These are phyloP conservation scores for barrel medic (Medicago truncatula) DNA, from an alignment of 306 rosid species.

Conservation along the genomic window DNA sequence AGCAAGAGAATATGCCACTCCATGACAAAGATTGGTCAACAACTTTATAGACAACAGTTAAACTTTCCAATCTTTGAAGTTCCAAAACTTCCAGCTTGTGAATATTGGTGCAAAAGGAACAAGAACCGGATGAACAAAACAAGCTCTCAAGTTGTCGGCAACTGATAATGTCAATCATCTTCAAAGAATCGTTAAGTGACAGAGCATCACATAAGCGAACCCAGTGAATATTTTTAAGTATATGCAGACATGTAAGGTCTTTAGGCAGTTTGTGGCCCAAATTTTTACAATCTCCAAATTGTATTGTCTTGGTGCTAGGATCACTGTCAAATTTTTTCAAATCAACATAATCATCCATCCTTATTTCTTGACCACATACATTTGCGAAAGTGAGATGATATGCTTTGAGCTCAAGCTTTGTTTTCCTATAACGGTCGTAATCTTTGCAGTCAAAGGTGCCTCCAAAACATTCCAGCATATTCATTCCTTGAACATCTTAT, in stretches of 20 bases:
- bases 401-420: not conserved
- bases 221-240: not conserved
- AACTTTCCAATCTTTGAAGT: not conserved
- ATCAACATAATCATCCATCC: not conserved
- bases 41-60: not conserved
- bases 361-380: too few relatives aligned
- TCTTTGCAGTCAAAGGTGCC: not conserved
- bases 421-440: not conserved
- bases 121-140: constrained; percentile 21
- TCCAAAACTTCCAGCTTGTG: not conserved
- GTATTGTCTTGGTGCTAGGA: not conserved
- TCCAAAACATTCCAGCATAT: not conserved
- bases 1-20: not conserved
- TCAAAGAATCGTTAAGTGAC: not conserved
- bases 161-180: accelerated
- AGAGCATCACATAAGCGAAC: constrained; percentile 29
- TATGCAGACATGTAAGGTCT: not conserved
- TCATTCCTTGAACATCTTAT: constrained; percentile 16
- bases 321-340: not conserved
- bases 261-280: constrained; percentile 2
- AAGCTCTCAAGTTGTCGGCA: constrained; percentile 9
- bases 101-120: not conserved
- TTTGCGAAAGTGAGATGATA: not conserved
- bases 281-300: not conserved
- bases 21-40: not conserved